phyloP scores from a whole-genome alignment of 441 rosid species.

The Jatropha multifida region DNA sequence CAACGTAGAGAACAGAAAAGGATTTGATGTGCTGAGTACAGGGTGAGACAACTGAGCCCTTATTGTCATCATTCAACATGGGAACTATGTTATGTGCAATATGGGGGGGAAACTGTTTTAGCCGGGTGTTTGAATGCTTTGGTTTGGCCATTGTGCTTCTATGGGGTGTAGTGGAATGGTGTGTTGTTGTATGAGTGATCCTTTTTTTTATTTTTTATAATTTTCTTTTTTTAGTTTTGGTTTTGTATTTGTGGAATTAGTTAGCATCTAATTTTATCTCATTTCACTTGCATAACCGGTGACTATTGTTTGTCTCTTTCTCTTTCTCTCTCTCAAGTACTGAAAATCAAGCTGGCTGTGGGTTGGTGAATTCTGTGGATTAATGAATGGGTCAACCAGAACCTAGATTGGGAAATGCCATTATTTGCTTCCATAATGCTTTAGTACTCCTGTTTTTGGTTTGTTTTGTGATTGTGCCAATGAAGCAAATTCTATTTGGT shows the following conservation, averaged over 20 bases:
- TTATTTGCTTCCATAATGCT: conserved; percentile 16
- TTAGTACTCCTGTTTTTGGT: too few relatives aligned
- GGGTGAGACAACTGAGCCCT: conserved; percentile 12
- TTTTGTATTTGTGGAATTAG: conserved; percentile 47
- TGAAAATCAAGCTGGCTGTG: neutral
- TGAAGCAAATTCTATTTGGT: neutral
- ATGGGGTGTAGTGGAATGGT: conserved; percentile 39
- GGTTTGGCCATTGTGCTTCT: conserved; percentile 42
- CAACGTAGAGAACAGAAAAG: conserved; percentile 12
- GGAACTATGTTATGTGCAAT: conserved; percentile 16
- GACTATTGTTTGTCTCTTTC: neutral
- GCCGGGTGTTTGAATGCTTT: conserved; percentile 30
- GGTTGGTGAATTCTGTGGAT: neutral
- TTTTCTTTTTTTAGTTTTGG: conserved; percentile 18
- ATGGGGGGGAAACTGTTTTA: conserved; percentile 18
- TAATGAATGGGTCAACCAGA: neutral
- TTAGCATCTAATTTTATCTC: conserved; percentile 33
- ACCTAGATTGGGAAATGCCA: neutral
- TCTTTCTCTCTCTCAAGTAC: neutral
- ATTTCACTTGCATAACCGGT: conserved; percentile 24
- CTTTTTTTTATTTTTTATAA: neutral
- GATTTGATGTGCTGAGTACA: conserved; percentile 27
- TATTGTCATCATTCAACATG: conserved; percentile 14
- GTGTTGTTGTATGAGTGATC: conserved; percentile 42
- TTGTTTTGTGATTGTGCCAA: too few relatives aligned